Evolutionary conservation across 208 protist species (phyloP).

Genomic region (Sergeia podlipaevii): DNA sequence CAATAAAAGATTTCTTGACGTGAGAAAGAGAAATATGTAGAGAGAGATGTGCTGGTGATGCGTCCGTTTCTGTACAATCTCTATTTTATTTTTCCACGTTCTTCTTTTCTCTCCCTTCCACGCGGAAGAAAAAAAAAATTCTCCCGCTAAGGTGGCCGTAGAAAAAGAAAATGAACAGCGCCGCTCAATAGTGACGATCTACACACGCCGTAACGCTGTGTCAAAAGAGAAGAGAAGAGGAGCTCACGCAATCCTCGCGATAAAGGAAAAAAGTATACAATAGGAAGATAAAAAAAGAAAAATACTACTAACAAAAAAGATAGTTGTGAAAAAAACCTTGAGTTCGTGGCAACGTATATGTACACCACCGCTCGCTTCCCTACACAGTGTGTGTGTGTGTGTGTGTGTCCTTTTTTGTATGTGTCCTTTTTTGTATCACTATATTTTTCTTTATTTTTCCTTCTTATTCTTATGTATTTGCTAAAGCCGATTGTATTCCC

Average conservation of each 20-base stretch:
- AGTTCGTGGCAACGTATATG: too few species aligned
- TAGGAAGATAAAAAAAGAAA: neutral
- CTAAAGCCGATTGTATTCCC: too few species aligned
- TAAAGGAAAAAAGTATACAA: neutral
- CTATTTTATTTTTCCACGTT: too few species aligned
- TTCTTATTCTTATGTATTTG: too few species aligned
- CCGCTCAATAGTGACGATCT: too few species aligned
- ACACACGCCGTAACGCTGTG: too few species aligned
- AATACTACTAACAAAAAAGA: neutral
- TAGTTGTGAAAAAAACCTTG: neutral
- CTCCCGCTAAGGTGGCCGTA: too few species aligned
- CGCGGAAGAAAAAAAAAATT: too few species aligned
- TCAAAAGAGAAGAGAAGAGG: too few species aligned
- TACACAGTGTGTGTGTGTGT: neutral
- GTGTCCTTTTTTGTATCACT: slow-evolving; percentile 4
- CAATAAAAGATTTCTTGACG: neutral
- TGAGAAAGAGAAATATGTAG: neutral
- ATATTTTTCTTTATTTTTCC: slow-evolving; percentile 5
- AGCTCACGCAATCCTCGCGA: neutral
- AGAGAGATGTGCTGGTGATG: neutral
- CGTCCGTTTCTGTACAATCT: neutral
- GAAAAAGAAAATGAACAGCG: too few species aligned
- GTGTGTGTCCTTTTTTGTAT: neutral
- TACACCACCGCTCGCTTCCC: neutral
- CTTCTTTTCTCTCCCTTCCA: too few species aligned